Evolutionary conservation across 2,329 filamentous ascomycete species (phyloP).

Genomic region (Neophaeococcomyces aloes): DNA sequence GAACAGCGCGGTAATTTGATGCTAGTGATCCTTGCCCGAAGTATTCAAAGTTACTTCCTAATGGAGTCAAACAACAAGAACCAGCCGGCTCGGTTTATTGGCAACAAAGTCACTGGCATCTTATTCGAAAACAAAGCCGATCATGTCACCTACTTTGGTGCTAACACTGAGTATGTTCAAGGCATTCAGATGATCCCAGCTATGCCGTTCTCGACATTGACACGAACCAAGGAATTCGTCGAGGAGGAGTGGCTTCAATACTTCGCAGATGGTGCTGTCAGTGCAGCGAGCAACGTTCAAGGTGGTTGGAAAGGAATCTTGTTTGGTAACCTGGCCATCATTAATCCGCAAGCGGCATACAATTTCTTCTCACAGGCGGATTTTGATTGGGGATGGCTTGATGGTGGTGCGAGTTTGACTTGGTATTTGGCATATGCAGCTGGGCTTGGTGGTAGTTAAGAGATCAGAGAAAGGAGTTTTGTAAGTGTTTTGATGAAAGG

Average conservation of each 20-base stretch:
- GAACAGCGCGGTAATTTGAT: conserved; percentile 76
- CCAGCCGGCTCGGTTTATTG: conserved; percentile 66
- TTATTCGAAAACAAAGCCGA: conserved; percentile 94
- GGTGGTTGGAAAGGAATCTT: conserved; percentile 82
- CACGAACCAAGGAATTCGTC: conserved; percentile 60
- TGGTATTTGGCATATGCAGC: conserved; percentile 78
- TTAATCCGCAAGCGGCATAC: conserved; percentile 61
- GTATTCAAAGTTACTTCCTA: conserved; percentile 71
- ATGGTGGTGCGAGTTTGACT: conserved; percentile 71
- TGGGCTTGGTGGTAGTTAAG: conserved; percentile 40
- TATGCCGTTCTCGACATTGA: conserved; percentile 56
- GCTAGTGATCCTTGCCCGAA: conserved; percentile 65
- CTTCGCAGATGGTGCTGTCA: conserved; percentile 58
- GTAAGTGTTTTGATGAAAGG: no score
- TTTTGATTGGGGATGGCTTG: conserved; percentile 55
- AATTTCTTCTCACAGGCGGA: conserved; percentile 58
- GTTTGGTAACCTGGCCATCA: conserved; percentile 68
- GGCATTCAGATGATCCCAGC: conserved; percentile 76
- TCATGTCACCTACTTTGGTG: conserved; percentile 81
- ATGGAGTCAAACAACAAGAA: conserved; percentile 59
- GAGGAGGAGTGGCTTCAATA: conserved; percentile 70
- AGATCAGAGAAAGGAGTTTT: not conserved
- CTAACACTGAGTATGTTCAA: conserved; percentile 59
- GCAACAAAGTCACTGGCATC: conserved; percentile 60
- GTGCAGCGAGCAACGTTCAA: conserved; percentile 43